A percentile compares a stretch with the other conserved stretches of the same genome.
Conservation (phyloP, 495 filamentous ascomycete species). For the Astrothelium subdiscretum region DNA sequence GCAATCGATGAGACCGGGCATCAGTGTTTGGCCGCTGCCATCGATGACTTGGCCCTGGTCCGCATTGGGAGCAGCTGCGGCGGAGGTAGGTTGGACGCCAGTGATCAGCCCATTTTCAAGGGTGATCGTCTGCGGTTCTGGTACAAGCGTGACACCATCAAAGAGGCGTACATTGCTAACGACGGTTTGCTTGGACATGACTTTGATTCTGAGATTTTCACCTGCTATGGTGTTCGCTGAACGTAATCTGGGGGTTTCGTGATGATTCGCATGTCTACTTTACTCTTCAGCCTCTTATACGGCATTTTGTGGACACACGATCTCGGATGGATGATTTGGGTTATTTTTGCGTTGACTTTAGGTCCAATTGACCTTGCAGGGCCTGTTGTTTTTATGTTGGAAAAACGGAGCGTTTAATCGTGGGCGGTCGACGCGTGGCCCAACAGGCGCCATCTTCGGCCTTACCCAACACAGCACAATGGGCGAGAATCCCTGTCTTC, state of each 20-base stretch:
- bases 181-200: not conserved
- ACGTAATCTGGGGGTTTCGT: not conserved
- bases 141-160: not conserved
- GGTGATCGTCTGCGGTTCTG: not conserved
- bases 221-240: not conserved
- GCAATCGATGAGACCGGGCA: slow-evolving; percentile 29
- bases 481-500: not conserved
- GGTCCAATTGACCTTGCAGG: not conserved
- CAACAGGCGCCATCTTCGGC: not conserved
- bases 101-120: not conserved
- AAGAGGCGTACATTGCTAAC: not conserved
- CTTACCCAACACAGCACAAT: not conserved
- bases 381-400: not conserved
- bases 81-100: not conserved
- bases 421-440: not conserved
- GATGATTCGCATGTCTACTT: not conserved
- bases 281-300: not conserved
- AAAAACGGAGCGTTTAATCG: not conserved
- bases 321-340: not conserved
- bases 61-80: not conserved
- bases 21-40: slow-evolving; percentile 19
- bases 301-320: not conserved
- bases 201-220: not conserved
- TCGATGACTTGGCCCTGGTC: not conserved
- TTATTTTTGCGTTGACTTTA: not conserved